phyloP scores from a whole-genome alignment of 768 basidiomycete species.

The Boletus patriciae region DNA sequence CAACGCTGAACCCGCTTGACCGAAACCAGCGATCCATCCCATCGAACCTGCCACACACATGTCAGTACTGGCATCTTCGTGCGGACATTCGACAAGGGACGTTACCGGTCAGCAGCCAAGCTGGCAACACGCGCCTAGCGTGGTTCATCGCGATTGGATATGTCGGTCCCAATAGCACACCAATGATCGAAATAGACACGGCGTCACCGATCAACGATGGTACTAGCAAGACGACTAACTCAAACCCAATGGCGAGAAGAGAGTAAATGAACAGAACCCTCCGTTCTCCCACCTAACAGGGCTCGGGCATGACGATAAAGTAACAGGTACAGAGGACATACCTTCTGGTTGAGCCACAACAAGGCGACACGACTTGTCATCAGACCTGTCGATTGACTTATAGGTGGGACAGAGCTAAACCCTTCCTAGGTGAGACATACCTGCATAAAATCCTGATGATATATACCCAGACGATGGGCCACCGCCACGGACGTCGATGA shows the following conservation, averaged over 20 bases:
- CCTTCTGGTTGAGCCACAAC: constrained; percentile 56
- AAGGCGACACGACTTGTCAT: constrained; percentile 55
- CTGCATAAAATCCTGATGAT: constrained; percentile 57
- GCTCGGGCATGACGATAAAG: neutral
- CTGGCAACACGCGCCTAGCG: constrained; percentile 64
- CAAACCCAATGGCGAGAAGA: constrained; percentile 51
- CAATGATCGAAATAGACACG: constrained; percentile 55
- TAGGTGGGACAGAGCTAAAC: neutral
- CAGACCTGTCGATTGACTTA: constrained; percentile 42
- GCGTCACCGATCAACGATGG: constrained; percentile 55
- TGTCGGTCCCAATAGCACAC: constrained; percentile 52
- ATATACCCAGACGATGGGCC: constrained; percentile 50
- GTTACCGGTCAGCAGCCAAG: constrained; percentile 58
- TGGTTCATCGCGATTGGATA: constrained; percentile 68
- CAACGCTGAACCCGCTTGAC: constrained; percentile 70
- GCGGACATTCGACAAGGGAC: neutral
- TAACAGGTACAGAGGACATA: constrained; percentile 8
- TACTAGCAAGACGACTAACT: constrained; percentile 59
- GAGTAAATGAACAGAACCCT: constrained; percentile 47
- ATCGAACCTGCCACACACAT: constrained; percentile 43
- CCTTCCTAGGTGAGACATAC: constrained; percentile 28
- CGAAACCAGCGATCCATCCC: constrained; percentile 68
- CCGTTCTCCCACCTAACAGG: constrained; percentile 50
- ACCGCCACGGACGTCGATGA: constrained; percentile 44
- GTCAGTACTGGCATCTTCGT: neutral